A percentile compares a stretch with the other conserved stretches of the same genome.
Conservation (phyloP, 2,329 filamentous ascomycete genomes). For the Nothopassalora personata region DNA sequence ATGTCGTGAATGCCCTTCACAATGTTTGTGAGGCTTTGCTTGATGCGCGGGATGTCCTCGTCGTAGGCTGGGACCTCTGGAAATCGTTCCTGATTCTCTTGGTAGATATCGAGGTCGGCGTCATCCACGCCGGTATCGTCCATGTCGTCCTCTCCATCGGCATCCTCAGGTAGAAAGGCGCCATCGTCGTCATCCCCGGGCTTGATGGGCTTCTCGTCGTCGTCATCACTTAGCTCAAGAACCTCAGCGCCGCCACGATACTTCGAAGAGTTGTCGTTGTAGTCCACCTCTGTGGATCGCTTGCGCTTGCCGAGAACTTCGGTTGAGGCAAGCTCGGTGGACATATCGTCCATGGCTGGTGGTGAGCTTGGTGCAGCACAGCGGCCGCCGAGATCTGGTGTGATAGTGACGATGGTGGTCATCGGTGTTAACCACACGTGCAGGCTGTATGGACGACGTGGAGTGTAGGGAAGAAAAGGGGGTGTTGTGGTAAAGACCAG, state of each 20-base stretch:
- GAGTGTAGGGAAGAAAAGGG: too few species aligned
- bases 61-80: constrained; percentile 12
- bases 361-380: background rate
- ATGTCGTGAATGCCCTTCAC: background rate
- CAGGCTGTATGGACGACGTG: too few species aligned
- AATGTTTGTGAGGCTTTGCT: background rate
- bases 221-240: too few species aligned
- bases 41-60: constrained; percentile 1
- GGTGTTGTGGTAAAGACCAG: too few species aligned
- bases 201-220: too few species aligned
- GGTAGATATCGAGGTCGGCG: background rate
- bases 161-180: background rate
- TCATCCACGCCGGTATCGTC: constrained; percentile 2
- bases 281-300: background rate
- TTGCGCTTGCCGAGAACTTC: constrained; percentile 7
- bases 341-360: background rate
- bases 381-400: background rate
- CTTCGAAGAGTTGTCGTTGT: too few species aligned
- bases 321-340: background rate
- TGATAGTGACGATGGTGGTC: too few species aligned
- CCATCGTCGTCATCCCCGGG: background rate
- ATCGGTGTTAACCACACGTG: too few species aligned
- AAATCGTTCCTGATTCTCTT: constrained; percentile 4
- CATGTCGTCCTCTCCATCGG: background rate
- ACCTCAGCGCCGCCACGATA: too few species aligned